phyloP scores from a whole-genome alignment of 768 basidiomycete species.

The Phylloporus rhodoxanthus region DNA sequence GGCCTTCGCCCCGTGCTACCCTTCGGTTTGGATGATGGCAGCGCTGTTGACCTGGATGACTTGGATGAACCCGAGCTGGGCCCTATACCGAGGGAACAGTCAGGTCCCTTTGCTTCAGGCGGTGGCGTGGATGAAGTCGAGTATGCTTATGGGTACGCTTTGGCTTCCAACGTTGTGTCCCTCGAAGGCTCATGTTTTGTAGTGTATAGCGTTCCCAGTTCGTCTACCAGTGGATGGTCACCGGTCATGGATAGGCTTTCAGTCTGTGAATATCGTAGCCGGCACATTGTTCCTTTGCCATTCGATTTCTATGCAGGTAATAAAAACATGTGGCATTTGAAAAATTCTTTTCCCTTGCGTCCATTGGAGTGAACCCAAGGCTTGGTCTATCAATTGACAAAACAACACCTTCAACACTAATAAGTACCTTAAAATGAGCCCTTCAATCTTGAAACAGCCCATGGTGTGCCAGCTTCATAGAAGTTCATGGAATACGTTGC shows the following conservation, averaged over 20 bases:
- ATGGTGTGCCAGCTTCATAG: slow-evolving; percentile 75
- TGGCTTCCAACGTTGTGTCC: not conserved
- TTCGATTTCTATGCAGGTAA: not conserved
- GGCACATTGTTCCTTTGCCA: not conserved
- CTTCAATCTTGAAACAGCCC: slow-evolving; percentile 62
- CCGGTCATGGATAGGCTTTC: not conserved
- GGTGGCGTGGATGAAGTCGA: slow-evolving; percentile 89
- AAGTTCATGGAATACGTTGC: slow-evolving; percentile 92
- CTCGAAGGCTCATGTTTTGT: slow-evolving; percentile 8
- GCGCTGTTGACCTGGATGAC: slow-evolving; percentile 64
- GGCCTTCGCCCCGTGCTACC: slow-evolving; percentile 79
- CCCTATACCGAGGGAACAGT: slow-evolving; percentile 68
- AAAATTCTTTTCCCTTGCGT: not conserved
- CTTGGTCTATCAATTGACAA: not conserved
- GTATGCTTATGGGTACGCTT: slow-evolving; percentile 74
- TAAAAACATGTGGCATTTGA: not conserved
- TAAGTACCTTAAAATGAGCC: slow-evolving; percentile 36
- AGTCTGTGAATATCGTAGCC: not conserved
- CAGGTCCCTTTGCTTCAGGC: slow-evolving; percentile 68
- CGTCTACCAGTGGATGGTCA: not conserved
- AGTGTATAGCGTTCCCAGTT: slow-evolving; percentile 18
- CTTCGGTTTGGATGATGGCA: slow-evolving; percentile 70
- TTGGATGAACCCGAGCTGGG: slow-evolving; percentile 72
- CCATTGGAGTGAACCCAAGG: not conserved
- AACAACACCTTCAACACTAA: not conserved